These are phyloP conservation scores for Malus hybrid DNA, from an alignment of 331 rosid species.

Conservation along the genomic window DNA sequence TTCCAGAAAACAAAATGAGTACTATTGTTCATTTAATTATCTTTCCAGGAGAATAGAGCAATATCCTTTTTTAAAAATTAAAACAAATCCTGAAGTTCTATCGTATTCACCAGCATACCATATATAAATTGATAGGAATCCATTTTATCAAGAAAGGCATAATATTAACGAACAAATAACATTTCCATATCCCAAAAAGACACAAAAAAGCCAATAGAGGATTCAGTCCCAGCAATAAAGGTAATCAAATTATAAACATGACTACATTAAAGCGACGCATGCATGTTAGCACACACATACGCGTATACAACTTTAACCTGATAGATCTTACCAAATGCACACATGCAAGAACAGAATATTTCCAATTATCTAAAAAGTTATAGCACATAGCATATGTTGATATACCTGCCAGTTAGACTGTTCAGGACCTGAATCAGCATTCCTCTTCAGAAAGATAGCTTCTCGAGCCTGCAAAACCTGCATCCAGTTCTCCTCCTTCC, in stretches of 20 bases:
- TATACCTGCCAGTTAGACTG: slow-evolving; percentile 56
- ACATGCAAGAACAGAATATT: not conserved
- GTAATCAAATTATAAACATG: not conserved
- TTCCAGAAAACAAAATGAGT: not conserved
- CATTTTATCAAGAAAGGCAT: not conserved
- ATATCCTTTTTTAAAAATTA: no score
- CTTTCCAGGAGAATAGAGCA: not conserved
- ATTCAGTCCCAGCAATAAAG: not conserved
- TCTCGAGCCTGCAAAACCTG: slow-evolving; percentile 63
- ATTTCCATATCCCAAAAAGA: not conserved
- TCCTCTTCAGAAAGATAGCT: slow-evolving; percentile 37
- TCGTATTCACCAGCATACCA: not conserved
- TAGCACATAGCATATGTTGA: not conserved
- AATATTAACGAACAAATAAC: not conserved
- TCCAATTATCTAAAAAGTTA: not conserved
- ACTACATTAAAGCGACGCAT: not conserved
- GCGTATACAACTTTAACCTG: not conserved
- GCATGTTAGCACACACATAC: not conserved
- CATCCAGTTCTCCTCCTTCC: slow-evolving; percentile 49
- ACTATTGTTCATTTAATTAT: not conserved
- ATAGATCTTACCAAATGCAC: not conserved
- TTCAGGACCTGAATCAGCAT: slow-evolving; percentile 35
- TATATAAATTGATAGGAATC: not conserved
- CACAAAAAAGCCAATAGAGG: not conserved
- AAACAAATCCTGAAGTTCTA: not conserved